Base-by-base conservation (phyloP, 2,329 filamentous ascomycete species). In the Myriosclerotinia curreyana region DNA sequence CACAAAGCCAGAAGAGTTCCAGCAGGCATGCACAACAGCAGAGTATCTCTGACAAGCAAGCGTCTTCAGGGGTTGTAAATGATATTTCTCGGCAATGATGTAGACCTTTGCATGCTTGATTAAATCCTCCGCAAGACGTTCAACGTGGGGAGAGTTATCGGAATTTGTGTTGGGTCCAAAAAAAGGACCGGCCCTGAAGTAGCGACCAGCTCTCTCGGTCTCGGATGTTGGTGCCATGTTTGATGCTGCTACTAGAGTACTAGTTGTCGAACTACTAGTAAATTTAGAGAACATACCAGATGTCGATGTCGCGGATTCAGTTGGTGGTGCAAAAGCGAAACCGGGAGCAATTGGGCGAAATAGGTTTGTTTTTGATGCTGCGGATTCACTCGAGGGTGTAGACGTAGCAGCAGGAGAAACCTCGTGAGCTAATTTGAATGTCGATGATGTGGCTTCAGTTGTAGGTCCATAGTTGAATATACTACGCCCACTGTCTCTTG, bases 41-140 rank as follows among this genome's bases (percentile, higher is more conserved):
- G 38, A 51, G 48, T 68, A 68, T 4, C 46, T 66, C n/a, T 59
- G 25, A 22, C 34, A 20, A 17, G 67, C 66, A 42, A 64, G 38
- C 12, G 15, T 25, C 55, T 67, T 68, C 8, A 68, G 58, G 15
- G 59, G 17, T 14, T 66, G 60, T n/a, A 69, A 59, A 38, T 66
- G 55, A 40, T 66, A 67, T 59, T 68, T 62, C 1, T 66, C 65
- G 2, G 64, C 68, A 7, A 66, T 36, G 17, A 67, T 51, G 53
- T 68, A 69, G 48, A 69, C 59, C 36, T 62, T 59, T 9, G 62
- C 62, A 44, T 65, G 44, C 20, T 38, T 59, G 36, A 68, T 6
- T 48, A 69, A 56, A 25, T 42, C 53, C 36, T 46, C 25, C 3
- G 34, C 53, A 5, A 17, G 31, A n/a, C 36, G 14, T 14, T 59